These are phyloP conservation scores for Epichloe gansuensis DNA, from an alignment of 2,329 filamentous ascomycete species.

Conservation along the genomic window DNA sequence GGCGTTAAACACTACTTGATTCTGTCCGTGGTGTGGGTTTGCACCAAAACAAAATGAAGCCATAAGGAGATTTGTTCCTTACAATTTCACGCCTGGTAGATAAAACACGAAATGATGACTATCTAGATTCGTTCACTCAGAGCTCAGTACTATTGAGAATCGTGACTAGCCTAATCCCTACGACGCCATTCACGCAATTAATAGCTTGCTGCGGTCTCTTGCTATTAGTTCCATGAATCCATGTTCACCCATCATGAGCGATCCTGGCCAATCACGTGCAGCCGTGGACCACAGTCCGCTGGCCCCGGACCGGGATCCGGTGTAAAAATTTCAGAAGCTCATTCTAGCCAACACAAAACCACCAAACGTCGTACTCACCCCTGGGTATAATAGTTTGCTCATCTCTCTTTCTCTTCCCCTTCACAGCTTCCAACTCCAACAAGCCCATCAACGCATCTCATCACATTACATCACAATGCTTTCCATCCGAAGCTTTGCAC, in stretches of 20 bases:
- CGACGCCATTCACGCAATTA: not conserved
- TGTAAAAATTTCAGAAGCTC: conserved; percentile 1
- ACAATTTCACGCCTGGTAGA: not conserved
- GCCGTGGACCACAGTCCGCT: not conserved
- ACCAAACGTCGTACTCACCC: not conserved
- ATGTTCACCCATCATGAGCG: too few species aligned
- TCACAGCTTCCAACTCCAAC: conserved; percentile 4
- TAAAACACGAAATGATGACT: not conserved
- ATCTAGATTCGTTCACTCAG: not conserved
- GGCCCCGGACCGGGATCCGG: not conserved
- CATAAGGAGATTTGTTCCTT: not conserved
- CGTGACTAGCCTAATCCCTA: not conserved
- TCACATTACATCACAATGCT: conserved; percentile 43
- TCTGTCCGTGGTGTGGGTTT: not conserved
- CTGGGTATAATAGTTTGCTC: not conserved
- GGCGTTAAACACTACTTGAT: not conserved
- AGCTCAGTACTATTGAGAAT: not conserved
- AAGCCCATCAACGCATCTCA: not conserved
- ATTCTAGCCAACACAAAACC: not conserved
- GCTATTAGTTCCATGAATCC: not conserved
- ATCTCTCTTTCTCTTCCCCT: conserved; percentile 4
- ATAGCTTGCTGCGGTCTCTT: not conserved
- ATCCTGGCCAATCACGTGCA: not conserved
- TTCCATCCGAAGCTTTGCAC: conserved; percentile 51
- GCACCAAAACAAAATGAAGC: not conserved